These are phyloP conservation scores for Globisporangium orthogonon DNA, from an alignment of 352 stramenopile genomes.

Conservation along the genomic window DNA sequence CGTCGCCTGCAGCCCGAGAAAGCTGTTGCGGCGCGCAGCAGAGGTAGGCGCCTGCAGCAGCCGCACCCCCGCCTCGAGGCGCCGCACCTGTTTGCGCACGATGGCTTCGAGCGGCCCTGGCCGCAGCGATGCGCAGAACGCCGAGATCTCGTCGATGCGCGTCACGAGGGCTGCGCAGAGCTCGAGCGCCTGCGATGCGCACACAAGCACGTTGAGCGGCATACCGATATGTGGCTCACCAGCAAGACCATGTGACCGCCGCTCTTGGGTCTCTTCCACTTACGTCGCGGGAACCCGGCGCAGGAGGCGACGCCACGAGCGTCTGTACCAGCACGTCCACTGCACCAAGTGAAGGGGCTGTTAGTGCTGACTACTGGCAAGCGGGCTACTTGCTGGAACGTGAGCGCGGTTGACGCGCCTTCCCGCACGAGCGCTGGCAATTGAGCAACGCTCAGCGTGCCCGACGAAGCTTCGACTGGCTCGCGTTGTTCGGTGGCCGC, in stretches of 20 bases:
- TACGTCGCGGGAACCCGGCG: slow-evolving; percentile 5
- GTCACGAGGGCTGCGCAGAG: slow-evolving; percentile 29
- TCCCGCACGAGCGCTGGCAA: slow-evolving; percentile 16
- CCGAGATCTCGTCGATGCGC: slow-evolving; percentile 36
- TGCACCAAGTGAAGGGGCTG: neutral
- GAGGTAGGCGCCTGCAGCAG: slow-evolving; percentile 16
- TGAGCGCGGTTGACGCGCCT: slow-evolving; percentile 1
- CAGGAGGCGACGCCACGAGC: slow-evolving; percentile 6
- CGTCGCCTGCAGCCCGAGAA: slow-evolving; percentile 4
- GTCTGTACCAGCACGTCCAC: slow-evolving; percentile 12
- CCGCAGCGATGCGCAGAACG: slow-evolving; percentile 31
- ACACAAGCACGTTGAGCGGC: neutral
- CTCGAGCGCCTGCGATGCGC: slow-evolving; percentile 18
- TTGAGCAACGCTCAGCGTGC: slow-evolving; percentile 4
- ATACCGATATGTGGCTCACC: no score
- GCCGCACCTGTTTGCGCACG: slow-evolving; percentile 35
- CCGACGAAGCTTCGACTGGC: no score
- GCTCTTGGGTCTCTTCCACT: neutral
- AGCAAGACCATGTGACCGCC: neutral
- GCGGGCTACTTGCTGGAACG: neutral
- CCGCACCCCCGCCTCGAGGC: slow-evolving; percentile 25
- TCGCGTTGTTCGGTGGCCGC: no score
- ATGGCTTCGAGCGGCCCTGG: slow-evolving; percentile 40
- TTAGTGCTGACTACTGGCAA: neutral
- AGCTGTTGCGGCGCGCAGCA: neutral